Conservation (phyloP, 2,329 filamentous ascomycete species). For the Erysiphe pulchra region DNA sequence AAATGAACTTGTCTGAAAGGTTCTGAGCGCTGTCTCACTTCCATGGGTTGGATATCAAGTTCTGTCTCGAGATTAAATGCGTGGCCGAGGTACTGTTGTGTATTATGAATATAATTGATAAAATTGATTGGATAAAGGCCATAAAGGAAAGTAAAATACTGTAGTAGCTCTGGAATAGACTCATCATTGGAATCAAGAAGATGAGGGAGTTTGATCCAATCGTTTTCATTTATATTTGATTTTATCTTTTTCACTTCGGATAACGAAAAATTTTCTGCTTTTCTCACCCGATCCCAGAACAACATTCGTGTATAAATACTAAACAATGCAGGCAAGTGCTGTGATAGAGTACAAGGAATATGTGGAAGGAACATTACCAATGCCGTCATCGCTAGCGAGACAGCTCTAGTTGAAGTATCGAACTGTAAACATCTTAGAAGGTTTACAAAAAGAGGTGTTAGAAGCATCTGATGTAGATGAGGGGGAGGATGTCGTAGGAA, state of each 20-base stretch:
- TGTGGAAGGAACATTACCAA: constrained; percentile 65
- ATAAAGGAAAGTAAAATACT: constrained; percentile 63
- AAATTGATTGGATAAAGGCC: constrained; percentile 69
- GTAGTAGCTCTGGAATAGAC: constrained; percentile 38
- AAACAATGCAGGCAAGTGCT: constrained; percentile 47
- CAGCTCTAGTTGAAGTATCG: constrained; percentile 50
- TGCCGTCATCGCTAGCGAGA: constrained; percentile 50
- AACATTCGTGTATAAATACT: constrained; percentile 57
- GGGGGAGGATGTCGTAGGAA: constrained; percentile 58
- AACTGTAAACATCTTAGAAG: constrained; percentile 49
- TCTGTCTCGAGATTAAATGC: constrained; percentile 43
- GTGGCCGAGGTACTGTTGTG: constrained; percentile 51
- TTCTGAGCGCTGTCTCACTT: constrained; percentile 53
- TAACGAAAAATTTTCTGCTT: constrained; percentile 2
- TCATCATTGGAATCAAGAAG: constrained; percentile 35
- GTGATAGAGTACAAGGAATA: constrained; percentile 45
- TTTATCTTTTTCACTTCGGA: constrained; percentile 12
- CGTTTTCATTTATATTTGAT: constrained; percentile 14
- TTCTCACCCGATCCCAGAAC: constrained; percentile 38
- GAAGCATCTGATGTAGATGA: constrained; percentile 43
- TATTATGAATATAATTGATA: constrained; percentile 65
- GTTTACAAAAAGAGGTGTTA: constrained; percentile 46
- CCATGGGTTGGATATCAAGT: constrained; percentile 51
- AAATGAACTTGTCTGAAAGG: constrained; percentile 47
- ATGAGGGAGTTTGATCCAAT: constrained; percentile 39